A percentile compares a stretch with the other conserved stretches of the same genome.
phyloP scores from a whole-genome alignment of 2,329 filamentous ascomycete species.

The Dactylellina parvicollis region DNA sequence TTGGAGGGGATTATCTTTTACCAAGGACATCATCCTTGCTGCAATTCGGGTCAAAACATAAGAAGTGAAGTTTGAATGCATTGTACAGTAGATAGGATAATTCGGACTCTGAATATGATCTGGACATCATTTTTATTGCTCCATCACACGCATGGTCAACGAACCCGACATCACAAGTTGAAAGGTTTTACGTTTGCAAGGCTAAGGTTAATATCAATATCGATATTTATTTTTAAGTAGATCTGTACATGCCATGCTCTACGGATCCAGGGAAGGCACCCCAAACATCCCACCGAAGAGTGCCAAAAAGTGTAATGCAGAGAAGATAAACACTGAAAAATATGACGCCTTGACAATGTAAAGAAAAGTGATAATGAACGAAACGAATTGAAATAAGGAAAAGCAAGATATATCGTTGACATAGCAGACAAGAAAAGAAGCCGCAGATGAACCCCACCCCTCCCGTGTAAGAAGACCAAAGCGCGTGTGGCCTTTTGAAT shows the following conservation, averaged over 20 bases:
- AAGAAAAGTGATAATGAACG: conserved; percentile 35
- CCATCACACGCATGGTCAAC: too few relatives aligned
- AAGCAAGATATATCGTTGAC: conserved; percentile 45
- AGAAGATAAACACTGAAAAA: conserved; percentile 47
- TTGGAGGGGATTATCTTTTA: conserved; percentile 63
- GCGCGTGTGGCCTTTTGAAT: conserved; percentile 24
- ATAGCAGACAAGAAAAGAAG: conserved; percentile 18
- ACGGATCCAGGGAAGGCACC: not conserved
- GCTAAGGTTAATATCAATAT: conserved; percentile 33
- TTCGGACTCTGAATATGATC: too few relatives aligned
- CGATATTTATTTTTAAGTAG: conserved; percentile 46
- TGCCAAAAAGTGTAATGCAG: conserved; percentile 21
- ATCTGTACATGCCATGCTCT: conserved; percentile 49
- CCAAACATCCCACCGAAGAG: conserved; percentile 8
- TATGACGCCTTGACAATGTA: conserved; percentile 54
- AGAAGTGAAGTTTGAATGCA: conserved; percentile 2
- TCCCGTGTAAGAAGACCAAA: conserved; percentile 38
- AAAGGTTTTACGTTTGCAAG: too few relatives aligned
- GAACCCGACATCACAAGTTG: too few relatives aligned
- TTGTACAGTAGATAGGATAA: too few relatives aligned
- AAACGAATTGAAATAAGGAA: conserved; percentile 45
- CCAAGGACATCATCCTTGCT: conserved; percentile 15
- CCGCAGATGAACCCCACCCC: conserved; percentile 40
- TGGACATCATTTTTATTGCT: too few relatives aligned
- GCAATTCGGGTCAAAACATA: conserved; percentile 2